A percentile compares a stretch with the other conserved stretches of the same genome.
Evolutionary conservation across 192 early-diverging fungal species (phyloP).

Genomic region (Coemansia sp.): DNA sequence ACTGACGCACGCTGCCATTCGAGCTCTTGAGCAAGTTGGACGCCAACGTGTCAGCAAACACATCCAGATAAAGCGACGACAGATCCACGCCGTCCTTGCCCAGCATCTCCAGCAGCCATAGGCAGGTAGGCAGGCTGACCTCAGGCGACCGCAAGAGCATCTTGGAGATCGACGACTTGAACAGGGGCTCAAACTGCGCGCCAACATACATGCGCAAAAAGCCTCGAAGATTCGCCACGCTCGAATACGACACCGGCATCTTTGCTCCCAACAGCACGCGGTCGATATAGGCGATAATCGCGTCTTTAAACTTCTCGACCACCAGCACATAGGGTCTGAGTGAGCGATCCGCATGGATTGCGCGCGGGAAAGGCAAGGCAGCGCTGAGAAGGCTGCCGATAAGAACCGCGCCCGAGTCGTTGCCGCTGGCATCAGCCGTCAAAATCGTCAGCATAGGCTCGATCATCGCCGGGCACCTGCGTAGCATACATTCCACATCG

Average conservation of each 20-base stretch:
- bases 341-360: conserved; percentile 21
- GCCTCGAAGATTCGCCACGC: conserved; percentile 54
- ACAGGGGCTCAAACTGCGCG: conserved; percentile 59
- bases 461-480: conserved; percentile 43
- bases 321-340: too few species aligned
- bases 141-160: conserved; percentile 88
- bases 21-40: conserved; percentile 40
- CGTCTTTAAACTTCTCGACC: conserved; percentile 49
- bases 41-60: conserved; percentile 58
- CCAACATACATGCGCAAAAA: conserved; percentile 64
- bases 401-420: conserved; percentile 58
- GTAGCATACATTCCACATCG: conserved; percentile 50
- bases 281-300: conserved; percentile 33
- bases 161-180: conserved; percentile 69
- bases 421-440: conserved; percentile 38
- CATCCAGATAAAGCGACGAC: conserved; percentile 61
- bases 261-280: conserved; percentile 21
- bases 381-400: conserved; percentile 66
- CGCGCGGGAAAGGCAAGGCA: conserved; percentile 54
- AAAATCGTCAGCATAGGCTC: conserved; percentile 55
- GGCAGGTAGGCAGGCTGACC: conserved; percentile 66
- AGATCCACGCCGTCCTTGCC: conserved; percentile 56
- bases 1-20: conserved; percentile 28
- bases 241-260: conserved; percentile 20
- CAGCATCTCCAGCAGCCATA: conserved; percentile 65